A percentile compares a stretch with the other conserved stretches of the same genome.
Conservation (phyloP, 2,329 filamentous ascomycete species). For the Domatiomyces globalis region DNA sequence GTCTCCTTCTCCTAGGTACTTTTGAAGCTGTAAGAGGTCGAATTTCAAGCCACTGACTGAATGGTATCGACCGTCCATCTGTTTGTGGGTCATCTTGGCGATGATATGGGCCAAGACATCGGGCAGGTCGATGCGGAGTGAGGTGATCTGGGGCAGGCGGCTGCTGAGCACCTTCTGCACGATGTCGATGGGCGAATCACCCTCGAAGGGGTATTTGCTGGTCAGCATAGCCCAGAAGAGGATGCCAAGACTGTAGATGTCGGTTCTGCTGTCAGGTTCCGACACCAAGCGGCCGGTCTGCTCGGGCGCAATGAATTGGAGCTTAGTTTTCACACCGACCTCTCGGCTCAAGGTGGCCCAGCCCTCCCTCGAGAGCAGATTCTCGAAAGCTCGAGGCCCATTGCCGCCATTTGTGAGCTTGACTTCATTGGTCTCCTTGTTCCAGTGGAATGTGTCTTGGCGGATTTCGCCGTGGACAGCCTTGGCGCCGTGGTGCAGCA, state of each 20-base stretch:
- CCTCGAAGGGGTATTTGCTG: conserved; percentile 66
- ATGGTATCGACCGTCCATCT: conserved; percentile 75
- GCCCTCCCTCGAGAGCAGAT: conserved; percentile 67
- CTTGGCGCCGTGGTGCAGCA: conserved; percentile 77
- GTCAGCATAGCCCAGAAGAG: conserved; percentile 78
- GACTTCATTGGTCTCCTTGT: conserved; percentile 53
- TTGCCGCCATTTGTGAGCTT: conserved; percentile 76
- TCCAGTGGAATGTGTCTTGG: conserved; percentile 82
- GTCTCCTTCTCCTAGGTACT: conserved; percentile 62
- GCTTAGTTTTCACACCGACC: conserved; percentile 71
- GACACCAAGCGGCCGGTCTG: conserved; percentile 87
- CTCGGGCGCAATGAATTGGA: conserved; percentile 85
- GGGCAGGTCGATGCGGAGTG: conserved; percentile 66
- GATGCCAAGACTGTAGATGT: conserved; percentile 84
- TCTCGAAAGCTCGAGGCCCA: conserved; percentile 75
- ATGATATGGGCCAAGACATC: conserved; percentile 71
- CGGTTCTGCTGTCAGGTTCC: conserved; percentile 80
- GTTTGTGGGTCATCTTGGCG: conserved; percentile 83
- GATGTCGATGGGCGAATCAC: conserved; percentile 69
- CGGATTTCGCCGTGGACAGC: conserved; percentile 84
- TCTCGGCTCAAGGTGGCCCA: conserved; percentile 77
- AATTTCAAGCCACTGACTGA: conserved; percentile 74
- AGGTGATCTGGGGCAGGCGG: conserved; percentile 61
- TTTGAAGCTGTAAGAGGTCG: conserved; percentile 61
- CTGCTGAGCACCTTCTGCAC: conserved; percentile 77